A percentile compares a stretch with the other conserved stretches of the same genome.
These are phyloP conservation scores for Phoma sp. DNA, from an alignment of 2,329 filamentous ascomycete genomes.

Conservation along the genomic window DNA sequence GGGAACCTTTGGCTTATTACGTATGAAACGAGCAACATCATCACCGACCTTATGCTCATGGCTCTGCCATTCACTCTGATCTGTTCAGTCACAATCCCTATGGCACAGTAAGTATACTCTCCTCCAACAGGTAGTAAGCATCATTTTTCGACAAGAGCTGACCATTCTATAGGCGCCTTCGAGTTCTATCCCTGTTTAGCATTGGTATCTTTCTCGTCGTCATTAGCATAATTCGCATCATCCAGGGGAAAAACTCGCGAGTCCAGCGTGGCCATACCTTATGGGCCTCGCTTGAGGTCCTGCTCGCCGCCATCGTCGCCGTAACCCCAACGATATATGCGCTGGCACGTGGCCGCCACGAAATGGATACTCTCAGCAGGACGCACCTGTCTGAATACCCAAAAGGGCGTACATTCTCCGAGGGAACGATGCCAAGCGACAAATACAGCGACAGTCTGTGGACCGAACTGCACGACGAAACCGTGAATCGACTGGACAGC, in stretches of 20 bases:
- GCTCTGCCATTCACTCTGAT: constrained; percentile 21
- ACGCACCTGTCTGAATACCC: constrained; percentile 19
- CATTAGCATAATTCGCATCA: constrained; percentile 25
- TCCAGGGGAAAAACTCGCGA: constrained; percentile 18
- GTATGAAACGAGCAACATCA: constrained; percentile 28
- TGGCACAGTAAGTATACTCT: constrained; percentile 14
- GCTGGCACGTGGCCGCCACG: constrained; percentile 20
- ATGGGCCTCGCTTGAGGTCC: constrained; percentile 26
- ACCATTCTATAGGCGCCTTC: constrained; percentile 15
- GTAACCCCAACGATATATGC: constrained; percentile 29
- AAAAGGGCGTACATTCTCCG: constrained; percentile 11
- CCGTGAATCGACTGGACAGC: constrained; percentile 10
- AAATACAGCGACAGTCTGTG: constrained; percentile 14
- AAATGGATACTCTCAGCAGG: constrained; percentile 13
- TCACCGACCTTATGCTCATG: constrained; percentile 28
- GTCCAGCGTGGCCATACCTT: constrained; percentile 23
- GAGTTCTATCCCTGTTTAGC: constrained; percentile 27
- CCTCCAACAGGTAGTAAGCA: not conserved
- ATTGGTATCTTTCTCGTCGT: constrained; percentile 27
- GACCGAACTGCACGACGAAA: constrained; percentile 20
- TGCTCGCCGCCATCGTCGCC: constrained; percentile 24
- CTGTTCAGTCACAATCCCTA: constrained; percentile 17
- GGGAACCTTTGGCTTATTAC: constrained; percentile 30
- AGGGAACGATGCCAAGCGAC: not conserved
- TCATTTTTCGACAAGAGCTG: not conserved